Evolutionary conservation across 805 yeast genomes (phyloP), one percentile per base, ranked within the genome.

Genomic region (Ogataea neopini): DNA sequence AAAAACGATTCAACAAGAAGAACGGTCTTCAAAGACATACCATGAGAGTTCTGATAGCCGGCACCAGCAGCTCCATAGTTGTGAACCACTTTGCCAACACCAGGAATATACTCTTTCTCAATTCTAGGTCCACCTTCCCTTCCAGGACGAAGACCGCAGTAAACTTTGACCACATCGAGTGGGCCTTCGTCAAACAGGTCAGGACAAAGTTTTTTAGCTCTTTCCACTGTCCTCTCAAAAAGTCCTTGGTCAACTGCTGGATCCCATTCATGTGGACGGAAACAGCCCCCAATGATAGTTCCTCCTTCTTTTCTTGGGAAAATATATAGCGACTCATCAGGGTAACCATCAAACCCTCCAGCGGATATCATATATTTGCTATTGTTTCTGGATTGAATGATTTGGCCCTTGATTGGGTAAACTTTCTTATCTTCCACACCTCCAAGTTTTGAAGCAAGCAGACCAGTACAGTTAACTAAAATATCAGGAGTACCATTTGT

Each of bases 301-400:
- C 86, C 87, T n/a, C 89, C 88, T 64, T 84, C 89, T 50, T 77
- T 79, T 47, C 89, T 66, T n/a, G 89, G 89, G 72, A 84, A 78
- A 29, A 80, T 67, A 58, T 84, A 83, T 22, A 83, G 65, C 41
- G 68, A 59, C 53, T 84, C 89, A 43, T 67, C 67, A 0, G 71
- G 69, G 53, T 61, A 57, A 3, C 60, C 61, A 1, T 59, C 48
- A 17, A 56, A 50, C 3, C 67, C 62, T 11, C 65, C 63, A 29
- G 15, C 59, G 52, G 66, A 60, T 49, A 66, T 41, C 51, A 52
- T 44, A n/a, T 13, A 34, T 23, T 46, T 23, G 36, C 49, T 38
- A 37, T 65, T 71, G 58, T 81, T 81, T 33, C 76, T 68, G 8
- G 79, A 77, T 23, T 78, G 71, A 8, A 81, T 59, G 9, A 79